Conservation (phyloP, 768 basidiomycete genomes). For the Lyophyllum shimeji region DNA sequence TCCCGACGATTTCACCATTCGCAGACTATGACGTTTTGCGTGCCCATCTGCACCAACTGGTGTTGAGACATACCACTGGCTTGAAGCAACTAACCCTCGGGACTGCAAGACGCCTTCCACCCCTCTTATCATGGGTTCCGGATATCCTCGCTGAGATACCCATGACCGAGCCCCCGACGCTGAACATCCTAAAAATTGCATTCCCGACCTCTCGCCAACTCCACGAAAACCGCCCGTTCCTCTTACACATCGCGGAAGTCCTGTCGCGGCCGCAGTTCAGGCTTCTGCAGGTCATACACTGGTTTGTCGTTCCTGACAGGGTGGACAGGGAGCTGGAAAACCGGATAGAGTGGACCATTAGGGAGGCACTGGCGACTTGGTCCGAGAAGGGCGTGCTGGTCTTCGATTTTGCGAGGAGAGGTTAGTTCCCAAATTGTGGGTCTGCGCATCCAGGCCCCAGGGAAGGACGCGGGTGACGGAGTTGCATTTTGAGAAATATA, state of each 20-base stretch:
- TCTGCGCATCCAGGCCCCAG: no score
- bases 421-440: no score
- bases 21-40: slow-evolving; percentile 17
- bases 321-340: slow-evolving; percentile 18
- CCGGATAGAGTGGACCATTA: slow-evolving; percentile 13
- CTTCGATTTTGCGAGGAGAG: no score
- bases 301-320: slow-evolving; percentile 24
- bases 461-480: no score
- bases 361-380: slow-evolving; percentile 10
- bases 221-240: slow-evolving; percentile 27
- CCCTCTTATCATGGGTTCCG: slow-evolving; percentile 29
- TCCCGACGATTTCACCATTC: neutral
- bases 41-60: slow-evolving; percentile 13
- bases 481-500: no score
- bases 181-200: slow-evolving; percentile 23
- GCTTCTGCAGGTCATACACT: slow-evolving; percentile 22
- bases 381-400: slow-evolving; percentile 1
- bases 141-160: slow-evolving; percentile 20
- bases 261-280: slow-evolving; percentile 21
- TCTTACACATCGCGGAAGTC: slow-evolving; percentile 20
- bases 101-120: slow-evolving; percentile 26
- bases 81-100: slow-evolving; percentile 25
- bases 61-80: slow-evolving; percentile 20
- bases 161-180: slow-evolving; percentile 8
- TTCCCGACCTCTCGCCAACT: slow-evolving; percentile 31